Evolutionary conservation across 441 rosid species (phyloP), one percentile per base, ranked within the genome.

Genomic region (Arabidopsis hybrid): DNA sequence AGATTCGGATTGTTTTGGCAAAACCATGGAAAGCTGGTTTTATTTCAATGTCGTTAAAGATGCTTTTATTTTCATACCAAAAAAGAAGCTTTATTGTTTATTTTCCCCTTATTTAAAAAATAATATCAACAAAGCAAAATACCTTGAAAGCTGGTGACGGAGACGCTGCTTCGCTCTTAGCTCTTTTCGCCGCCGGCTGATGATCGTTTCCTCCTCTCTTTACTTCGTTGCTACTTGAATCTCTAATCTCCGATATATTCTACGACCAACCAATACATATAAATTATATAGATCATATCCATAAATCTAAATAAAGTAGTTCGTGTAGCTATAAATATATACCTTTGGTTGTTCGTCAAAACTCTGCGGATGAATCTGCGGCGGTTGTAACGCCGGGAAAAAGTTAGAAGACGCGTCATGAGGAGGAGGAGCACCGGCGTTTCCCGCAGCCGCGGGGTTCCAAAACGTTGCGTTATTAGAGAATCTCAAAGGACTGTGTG

Each of bases 111-210:
- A 21, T 21, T 21, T 69, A 4, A 34, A 65, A 43, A 60, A 50
- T 9, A 9, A 10, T 29, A 21, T 21, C 26, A 21, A 21, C 26
- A 52, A 60, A 62, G 49, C 35, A 67, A 71, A 65, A 69, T 85
- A 95, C 99, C 98, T 95, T 95, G 77, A 89, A 90, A 76, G 99
- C 85, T 67, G 98, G 98, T 81, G 89, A 73, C 69, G 96, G 80
- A 13, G 93, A 83, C 70, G 92, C 73, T 14, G 94, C 74, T 84
- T 90, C 99, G 69, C 83, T 90, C 83, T 93, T 80, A 47, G 90
- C 79, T 81, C 91, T 90, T 83, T 95, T 93, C 4, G 88, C 71
- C 67, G 88, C 66, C 57, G 91, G 52, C 71, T 86, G 52, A 69
- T 86, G 75, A 9, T 70, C 95, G n/a, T 78, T 83, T 16, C 92